These are phyloP conservation scores for Amphicarpaea edgeworthii DNA, from an alignment of 306 rosid genomes.

Conservation along the genomic window DNA sequence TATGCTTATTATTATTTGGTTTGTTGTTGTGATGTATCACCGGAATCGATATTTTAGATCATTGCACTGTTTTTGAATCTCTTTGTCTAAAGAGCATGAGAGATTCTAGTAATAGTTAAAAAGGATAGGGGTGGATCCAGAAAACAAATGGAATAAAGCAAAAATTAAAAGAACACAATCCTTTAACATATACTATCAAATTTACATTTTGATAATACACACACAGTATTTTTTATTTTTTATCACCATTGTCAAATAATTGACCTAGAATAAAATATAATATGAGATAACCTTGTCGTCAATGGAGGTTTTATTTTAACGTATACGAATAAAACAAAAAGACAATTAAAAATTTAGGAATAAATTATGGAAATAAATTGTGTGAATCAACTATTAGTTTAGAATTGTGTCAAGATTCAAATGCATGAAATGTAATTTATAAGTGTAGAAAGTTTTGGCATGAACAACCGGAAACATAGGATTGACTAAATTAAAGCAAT, in stretches of 20 bases:
- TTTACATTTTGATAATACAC: not conserved
- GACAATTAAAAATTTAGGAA: not conserved
- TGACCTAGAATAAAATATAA: not conserved
- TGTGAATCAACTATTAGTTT: not conserved
- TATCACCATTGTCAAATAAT: not conserved
- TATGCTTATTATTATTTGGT: not conserved
- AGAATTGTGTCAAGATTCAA: not conserved
- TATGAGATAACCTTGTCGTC: not conserved
- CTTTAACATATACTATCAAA: not conserved
- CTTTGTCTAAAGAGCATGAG: slow-evolving; percentile 1
- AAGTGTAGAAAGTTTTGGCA: not conserved
- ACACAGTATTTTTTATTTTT: not conserved
- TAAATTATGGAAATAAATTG: not conserved
- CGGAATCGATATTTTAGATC: slow-evolving; percentile 14
- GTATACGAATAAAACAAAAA: not conserved
- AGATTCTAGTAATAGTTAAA: slow-evolving; percentile 22
- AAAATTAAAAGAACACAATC: slow-evolving; percentile 1
- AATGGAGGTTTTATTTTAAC: not conserved
- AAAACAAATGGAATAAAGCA: not conserved
- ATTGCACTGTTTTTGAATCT: slow-evolving; percentile 22
- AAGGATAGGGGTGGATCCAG: not conserved
- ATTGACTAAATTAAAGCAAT: not conserved
- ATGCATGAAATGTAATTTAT: not conserved
- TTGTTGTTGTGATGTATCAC: not conserved
- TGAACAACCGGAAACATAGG: not conserved